Conservation (phyloP, 768 basidiomycete species). For the Exidia glandulosa region DNA sequence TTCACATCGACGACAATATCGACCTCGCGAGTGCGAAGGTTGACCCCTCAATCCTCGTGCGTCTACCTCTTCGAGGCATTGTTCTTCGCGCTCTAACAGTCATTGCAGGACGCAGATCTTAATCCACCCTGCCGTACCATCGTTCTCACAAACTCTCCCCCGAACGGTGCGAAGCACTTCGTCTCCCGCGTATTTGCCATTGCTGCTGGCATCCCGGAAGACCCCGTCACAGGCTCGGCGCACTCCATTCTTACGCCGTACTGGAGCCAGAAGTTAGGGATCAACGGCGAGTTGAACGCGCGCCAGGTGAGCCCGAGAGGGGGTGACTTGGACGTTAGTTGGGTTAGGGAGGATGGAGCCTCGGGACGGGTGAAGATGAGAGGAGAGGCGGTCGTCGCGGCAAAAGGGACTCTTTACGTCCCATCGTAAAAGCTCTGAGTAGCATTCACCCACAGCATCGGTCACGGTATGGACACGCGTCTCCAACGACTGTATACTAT, state of each 20-base stretch:
- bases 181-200: conserved; percentile 20
- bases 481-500: too few species aligned
- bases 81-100: not conserved
- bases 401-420: conserved; percentile 15
- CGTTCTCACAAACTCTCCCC: conserved; percentile 16
- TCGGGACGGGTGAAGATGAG: conserved; percentile 22
- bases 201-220: conserved; percentile 13
- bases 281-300: conserved; percentile 25
- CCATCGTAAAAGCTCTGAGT: too few species aligned
- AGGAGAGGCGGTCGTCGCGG: conserved; percentile 26
- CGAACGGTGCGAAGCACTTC: conserved; percentile 9
- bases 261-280: conserved; percentile 45
- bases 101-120: not conserved
- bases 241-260: conserved; percentile 18
- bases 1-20: conserved; percentile 13
- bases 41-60: conserved; percentile 11
- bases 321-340: conserved; percentile 32
- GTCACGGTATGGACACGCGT: too few species aligned
- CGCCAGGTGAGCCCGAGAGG: conserved; percentile 43
- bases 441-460: too few species aligned
- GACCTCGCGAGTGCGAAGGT: conserved; percentile 10
- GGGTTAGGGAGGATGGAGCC: conserved; percentile 24
- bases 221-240: conserved; percentile 23
- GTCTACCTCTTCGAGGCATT: conserved; percentile 2
- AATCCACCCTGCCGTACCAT: not conserved